Evolutionary conservation across 768 basidiomycete genomes (phyloP).

Genomic region (Xanthoconium purpureum): DNA sequence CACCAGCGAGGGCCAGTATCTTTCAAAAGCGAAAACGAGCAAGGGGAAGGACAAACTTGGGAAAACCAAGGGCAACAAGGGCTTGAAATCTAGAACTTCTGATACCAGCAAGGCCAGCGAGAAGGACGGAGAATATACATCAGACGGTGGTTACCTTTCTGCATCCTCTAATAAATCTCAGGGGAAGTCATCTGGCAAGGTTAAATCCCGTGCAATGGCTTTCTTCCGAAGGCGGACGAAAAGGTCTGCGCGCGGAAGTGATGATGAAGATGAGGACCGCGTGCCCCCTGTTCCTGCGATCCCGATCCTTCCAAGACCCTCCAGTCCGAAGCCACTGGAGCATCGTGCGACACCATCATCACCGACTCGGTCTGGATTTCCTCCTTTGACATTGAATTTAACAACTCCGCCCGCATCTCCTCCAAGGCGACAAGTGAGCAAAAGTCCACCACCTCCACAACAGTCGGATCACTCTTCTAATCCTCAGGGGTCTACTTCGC

Average conservation of each 20-base stretch:
- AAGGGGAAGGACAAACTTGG: conserved; percentile 20
- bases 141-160: conserved; percentile 34
- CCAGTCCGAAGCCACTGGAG: conserved; percentile 29
- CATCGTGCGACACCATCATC: conserved; percentile 25
- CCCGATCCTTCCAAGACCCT: conserved; percentile 25
- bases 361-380: conserved; percentile 28
- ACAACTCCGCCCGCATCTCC: conserved; percentile 20
- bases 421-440: conserved; percentile 20
- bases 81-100: conserved; percentile 12
- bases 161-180: conserved; percentile 33
- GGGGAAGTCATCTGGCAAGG: conserved; percentile 26
- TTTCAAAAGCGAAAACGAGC: conserved; percentile 20
- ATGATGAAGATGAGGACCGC: conserved; percentile 30
- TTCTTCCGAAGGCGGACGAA: conserved; percentile 33
- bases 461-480: conserved; percentile 7
- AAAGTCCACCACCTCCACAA: conserved; percentile 27
- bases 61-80: conserved; percentile 20
- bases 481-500: conserved; percentile 10
- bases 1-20: conserved; percentile 33
- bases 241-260: conserved; percentile 23
- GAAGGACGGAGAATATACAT: conserved; percentile 22
- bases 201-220: conserved; percentile 32
- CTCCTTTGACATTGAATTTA: conserved; percentile 25
- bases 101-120: conserved; percentile 19
- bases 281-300: conserved; percentile 34